A percentile compares a stretch with the other conserved stretches of the same genome.
These are phyloP conservation scores for Suaeda aralocaspica DNA, from an alignment of 148 eudicot genomes.

Conservation along the genomic window DNA sequence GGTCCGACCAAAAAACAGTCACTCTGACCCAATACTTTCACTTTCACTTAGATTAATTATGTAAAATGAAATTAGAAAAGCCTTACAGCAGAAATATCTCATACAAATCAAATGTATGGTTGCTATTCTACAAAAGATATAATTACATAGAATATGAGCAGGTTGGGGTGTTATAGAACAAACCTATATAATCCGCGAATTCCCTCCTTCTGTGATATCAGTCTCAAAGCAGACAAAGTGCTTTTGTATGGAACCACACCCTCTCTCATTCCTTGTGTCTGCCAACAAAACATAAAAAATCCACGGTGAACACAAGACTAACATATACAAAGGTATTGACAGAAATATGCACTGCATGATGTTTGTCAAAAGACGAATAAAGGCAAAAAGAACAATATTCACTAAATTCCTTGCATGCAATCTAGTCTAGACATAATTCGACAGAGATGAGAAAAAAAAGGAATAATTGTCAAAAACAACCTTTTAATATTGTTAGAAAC, in stretches of 20 bases:
- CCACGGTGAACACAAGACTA: neutral
- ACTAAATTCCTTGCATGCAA: neutral
- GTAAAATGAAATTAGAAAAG: too few relatives aligned
- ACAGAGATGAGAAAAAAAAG: neutral
- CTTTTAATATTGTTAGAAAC: too few relatives aligned
- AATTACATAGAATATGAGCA: neutral
- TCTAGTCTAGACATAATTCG: neutral
- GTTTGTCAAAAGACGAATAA: neutral
- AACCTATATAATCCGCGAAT: constrained; percentile 94
- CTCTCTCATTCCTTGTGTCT: constrained; percentile 89
- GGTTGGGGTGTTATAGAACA: neutral
- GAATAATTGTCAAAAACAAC: too few relatives aligned
- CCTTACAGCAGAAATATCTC: too few relatives aligned
- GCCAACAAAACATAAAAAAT: constrained; percentile 19
- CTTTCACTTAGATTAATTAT: too few relatives aligned
- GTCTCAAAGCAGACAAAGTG: constrained; percentile 74
- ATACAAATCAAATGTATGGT: too few relatives aligned
- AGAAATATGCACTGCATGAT: neutral
- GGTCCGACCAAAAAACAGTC: too few relatives aligned
- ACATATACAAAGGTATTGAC: neutral
- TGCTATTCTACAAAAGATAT: neutral
- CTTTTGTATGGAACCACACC: constrained; percentile 69
- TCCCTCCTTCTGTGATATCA: constrained; percentile 86
- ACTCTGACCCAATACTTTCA: too few relatives aligned
- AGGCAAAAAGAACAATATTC: too few relatives aligned